Percentiles rank a stretch among this genome's conserved stretches.
phyloP scores from a whole-genome alignment of 371 early-diverging fungal species.

The Actinomortierella ambigua region DNA sequence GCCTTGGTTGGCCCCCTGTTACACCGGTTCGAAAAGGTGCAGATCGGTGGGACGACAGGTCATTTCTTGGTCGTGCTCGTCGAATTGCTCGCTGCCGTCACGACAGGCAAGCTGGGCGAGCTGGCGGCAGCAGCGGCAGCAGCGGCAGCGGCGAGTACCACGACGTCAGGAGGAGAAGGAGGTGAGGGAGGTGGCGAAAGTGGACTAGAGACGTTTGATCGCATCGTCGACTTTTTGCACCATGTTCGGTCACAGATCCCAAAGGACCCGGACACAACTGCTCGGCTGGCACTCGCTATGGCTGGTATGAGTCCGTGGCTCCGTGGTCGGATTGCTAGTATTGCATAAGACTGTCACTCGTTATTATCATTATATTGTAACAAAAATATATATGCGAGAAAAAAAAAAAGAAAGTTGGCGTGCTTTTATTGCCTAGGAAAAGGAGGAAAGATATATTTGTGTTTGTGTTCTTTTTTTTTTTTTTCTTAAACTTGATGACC shows the following conservation, averaged over 20 bases:
- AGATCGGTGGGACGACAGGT: slow-evolving; percentile 35
- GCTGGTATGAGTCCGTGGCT: slow-evolving; percentile 43
- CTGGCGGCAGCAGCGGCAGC: slow-evolving; percentile 24
- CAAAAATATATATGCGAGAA: too few species aligned
- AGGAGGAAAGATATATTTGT: too few species aligned
- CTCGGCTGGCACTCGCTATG: slow-evolving; percentile 18
- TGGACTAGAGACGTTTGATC: slow-evolving; percentile 30
- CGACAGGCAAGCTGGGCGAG: neutral
- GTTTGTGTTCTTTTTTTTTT: too few species aligned
- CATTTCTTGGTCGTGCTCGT: slow-evolving; percentile 34
- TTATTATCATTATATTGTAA: too few species aligned
- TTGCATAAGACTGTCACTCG: too few species aligned
- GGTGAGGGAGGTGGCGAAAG: neutral
- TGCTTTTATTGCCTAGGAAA: too few species aligned
- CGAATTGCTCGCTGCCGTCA: slow-evolving; percentile 24
- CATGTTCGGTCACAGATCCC: slow-evolving; percentile 34
- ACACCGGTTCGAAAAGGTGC: slow-evolving; percentile 70
- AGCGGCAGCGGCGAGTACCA: too few species aligned
- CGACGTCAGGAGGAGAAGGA: too few species aligned
- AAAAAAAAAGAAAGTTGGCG: too few species aligned
- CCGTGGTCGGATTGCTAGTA: slow-evolving; percentile 25
- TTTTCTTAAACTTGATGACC: slow-evolving; percentile 24
- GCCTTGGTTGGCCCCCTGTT: slow-evolving; percentile 75
- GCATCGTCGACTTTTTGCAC: slow-evolving; percentile 40
- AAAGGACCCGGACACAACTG: slow-evolving; percentile 32